Evolutionary conservation across 2,329 filamentous ascomycete species (phyloP).

Genomic region (Tolypocladium ovalisporum): DNA sequence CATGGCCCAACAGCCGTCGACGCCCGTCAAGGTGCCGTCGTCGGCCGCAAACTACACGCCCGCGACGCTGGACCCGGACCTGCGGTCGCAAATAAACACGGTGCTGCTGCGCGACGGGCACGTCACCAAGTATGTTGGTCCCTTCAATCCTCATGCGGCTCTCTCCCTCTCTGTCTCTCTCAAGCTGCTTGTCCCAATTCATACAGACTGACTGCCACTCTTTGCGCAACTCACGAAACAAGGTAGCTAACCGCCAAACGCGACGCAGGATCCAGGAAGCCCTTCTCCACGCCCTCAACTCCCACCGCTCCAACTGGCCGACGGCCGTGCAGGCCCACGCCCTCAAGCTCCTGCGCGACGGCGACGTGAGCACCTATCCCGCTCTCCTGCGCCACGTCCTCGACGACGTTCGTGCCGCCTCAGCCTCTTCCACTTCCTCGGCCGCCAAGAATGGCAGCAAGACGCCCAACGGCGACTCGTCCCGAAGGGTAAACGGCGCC

Average conservation of each 20-base stretch:
- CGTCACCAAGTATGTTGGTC: slow-evolving; percentile 43
- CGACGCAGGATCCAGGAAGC: slow-evolving; percentile 48
- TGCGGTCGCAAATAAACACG: slow-evolving; percentile 52
- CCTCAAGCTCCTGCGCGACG: slow-evolving; percentile 46
- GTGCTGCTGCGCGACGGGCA: slow-evolving; percentile 48
- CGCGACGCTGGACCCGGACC: slow-evolving; percentile 49
- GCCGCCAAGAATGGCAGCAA: slow-evolving; percentile 23
- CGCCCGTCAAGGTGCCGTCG: slow-evolving; percentile 49
- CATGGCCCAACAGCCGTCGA: slow-evolving; percentile 38
- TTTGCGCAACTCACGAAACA: neutral
- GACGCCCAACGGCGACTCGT: slow-evolving; percentile 19
- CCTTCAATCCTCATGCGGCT: too few species aligned
- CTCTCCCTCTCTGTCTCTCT: neutral
- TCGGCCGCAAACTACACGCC: slow-evolving; percentile 49
- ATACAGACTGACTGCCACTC: too few species aligned
- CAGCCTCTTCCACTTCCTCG: slow-evolving; percentile 16
- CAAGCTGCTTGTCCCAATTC: neutral
- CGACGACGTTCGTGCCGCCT: slow-evolving; percentile 47
- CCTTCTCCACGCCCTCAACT: slow-evolving; percentile 50
- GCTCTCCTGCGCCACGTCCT: slow-evolving; percentile 49
- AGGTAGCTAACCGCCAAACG: neutral
- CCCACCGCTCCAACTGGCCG: slow-evolving; percentile 51
- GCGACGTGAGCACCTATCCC: slow-evolving; percentile 49
- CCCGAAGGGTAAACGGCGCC: slow-evolving; percentile 16
- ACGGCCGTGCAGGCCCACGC: slow-evolving; percentile 49